Percentiles rank a stretch among this genome's conserved stretches.
These are phyloP conservation scores for Thinopyrum obtusiflorum DNA, from an alignment of 202 grass and related monocot genomes.

Conservation along the genomic window DNA sequence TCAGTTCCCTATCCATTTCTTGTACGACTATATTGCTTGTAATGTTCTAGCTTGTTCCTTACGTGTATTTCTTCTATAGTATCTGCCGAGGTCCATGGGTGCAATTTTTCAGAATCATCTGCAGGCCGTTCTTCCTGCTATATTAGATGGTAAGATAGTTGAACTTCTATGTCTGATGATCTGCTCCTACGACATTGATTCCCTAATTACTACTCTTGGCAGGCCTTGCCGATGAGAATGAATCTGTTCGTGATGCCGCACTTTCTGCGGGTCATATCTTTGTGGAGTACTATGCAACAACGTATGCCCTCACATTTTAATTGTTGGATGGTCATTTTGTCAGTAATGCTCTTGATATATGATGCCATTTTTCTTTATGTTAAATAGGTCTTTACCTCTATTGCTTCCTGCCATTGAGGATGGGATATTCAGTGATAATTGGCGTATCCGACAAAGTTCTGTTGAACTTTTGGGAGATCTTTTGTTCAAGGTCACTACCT, in stretches of 20 bases:
- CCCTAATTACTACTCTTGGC: constrained; percentile 44
- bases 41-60: constrained; percentile 33
- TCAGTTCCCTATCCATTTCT: constrained; percentile 6
- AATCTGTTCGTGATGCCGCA: constrained; percentile 94
- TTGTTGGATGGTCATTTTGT: constrained; percentile 32
- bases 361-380: constrained; percentile 37
- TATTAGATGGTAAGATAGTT: constrained; percentile 86
- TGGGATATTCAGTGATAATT: constrained; percentile 96
- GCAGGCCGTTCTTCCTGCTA: constrained; percentile 85
- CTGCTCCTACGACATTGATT: constrained; percentile 29
- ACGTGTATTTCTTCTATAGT: constrained; percentile 55
- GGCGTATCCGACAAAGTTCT: constrained; percentile 95
- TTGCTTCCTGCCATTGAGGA: constrained; percentile 97
- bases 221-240: constrained; percentile 99
- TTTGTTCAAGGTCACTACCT: constrained; percentile 75
- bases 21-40: background rate
- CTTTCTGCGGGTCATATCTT: constrained; percentile 94
- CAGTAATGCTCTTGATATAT: constrained; percentile 29
- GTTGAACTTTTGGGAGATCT: constrained; percentile 97
- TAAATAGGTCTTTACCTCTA: constrained; percentile 83
- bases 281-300: constrained; percentile 96
- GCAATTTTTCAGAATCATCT: constrained; percentile 89
- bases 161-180: constrained; percentile 29
- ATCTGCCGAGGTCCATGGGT: constrained; percentile 89
- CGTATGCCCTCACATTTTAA: constrained; percentile 38